phyloP scores from a whole-genome alignment of 1,139 yeast species.

The Geotrichum histeridarum region DNA sequence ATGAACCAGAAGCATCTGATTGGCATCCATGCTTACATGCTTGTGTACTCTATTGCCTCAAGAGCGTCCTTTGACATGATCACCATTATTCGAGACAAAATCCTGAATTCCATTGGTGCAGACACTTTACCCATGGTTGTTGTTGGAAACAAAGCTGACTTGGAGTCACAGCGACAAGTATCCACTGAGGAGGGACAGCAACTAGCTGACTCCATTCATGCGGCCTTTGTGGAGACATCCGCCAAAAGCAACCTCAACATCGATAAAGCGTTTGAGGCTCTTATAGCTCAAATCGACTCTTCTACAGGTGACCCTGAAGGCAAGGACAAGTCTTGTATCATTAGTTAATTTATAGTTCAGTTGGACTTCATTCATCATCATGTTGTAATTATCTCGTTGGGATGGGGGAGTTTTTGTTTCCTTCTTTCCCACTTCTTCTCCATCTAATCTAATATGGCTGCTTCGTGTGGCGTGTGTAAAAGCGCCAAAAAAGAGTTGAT shows the following conservation, averaged over 20 bases:
- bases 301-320: constrained; percentile 47
- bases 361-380: background rate
- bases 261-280: constrained; percentile 56
- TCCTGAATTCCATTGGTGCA: constrained; percentile 68
- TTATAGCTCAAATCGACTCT: constrained; percentile 68
- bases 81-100: constrained; percentile 75
- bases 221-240: constrained; percentile 74
- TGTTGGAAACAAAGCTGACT: constrained; percentile 80
- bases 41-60: constrained; percentile 79
- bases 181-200: constrained; percentile 57
- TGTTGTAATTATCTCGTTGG: background rate
- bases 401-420: background rate
- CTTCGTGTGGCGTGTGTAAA: background rate
- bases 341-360: constrained; percentile 22
- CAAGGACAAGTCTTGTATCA: constrained; percentile 37
- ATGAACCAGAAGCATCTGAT: constrained; percentile 78
- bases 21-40: constrained; percentile 79
- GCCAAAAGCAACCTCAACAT: constrained; percentile 73
- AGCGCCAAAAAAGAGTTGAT: background rate
- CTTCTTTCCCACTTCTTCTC: constrained; percentile 4
- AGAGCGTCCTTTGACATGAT: constrained; percentile 75
- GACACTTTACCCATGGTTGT: constrained; percentile 73
- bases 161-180: constrained; percentile 58
- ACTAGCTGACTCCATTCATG: constrained; percentile 55
- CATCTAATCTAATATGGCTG: background rate